Evolutionary conservation across 2,329 filamentous ascomycete genomes (phyloP).

Genomic region (Beauveria pseudobassiana): DNA sequence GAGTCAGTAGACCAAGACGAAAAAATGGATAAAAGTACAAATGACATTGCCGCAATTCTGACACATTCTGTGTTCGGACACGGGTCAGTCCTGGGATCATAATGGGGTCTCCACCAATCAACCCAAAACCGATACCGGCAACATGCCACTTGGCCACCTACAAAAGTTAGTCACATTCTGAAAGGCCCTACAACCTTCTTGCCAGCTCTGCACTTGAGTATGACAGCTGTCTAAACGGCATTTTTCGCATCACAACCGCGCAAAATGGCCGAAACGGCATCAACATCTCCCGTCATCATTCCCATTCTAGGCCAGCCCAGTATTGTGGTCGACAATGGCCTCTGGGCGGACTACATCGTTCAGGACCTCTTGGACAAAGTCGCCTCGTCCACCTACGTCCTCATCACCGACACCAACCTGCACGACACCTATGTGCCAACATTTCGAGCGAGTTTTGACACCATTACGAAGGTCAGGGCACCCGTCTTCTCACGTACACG

Average conservation of each 20-base stretch:
- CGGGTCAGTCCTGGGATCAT: not conserved
- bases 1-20: not conserved
- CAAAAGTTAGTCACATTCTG: conserved; percentile 6
- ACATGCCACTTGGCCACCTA: not conserved
- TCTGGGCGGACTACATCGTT: conserved; percentile 78
- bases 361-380: conserved; percentile 72
- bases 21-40: not conserved
- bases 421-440: conserved; percentile 69
- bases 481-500: conserved; percentile 74
- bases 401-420: conserved; percentile 95
- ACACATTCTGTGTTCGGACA: not conserved
- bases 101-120: not conserved
- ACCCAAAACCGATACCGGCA: conserved; percentile 7
- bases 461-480: conserved; percentile 23
- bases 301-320: conserved; percentile 80
- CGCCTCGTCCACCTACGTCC: conserved; percentile 82
- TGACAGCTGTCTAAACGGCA: conserved; percentile 2
- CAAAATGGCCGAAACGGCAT: conserved; percentile 15
- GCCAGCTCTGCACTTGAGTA: not conserved
- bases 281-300: conserved; percentile 49
- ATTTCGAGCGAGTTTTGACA: conserved; percentile 48
- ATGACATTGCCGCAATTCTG: no score
- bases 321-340: conserved; percentile 84
- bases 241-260: not conserved
- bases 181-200: not conserved